A percentile compares a stretch with the other conserved stretches of the same genome.
phyloP scores from a whole-genome alignment of 2,329 filamentous ascomycete species.

The Aureobasidium melanogenum region DNA sequence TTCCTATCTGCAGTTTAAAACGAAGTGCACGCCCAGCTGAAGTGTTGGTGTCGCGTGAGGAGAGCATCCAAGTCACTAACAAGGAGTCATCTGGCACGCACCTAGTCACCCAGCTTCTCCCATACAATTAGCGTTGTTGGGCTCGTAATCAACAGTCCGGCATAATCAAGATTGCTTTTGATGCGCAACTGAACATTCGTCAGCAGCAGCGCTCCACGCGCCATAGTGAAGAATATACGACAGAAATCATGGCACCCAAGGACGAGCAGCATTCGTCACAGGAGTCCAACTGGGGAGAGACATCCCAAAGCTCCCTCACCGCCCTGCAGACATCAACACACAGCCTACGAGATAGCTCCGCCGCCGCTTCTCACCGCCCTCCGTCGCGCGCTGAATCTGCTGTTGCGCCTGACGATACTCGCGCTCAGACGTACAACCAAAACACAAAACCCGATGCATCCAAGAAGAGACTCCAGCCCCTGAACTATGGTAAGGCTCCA shows the following conservation, averaged over 20 bases:
- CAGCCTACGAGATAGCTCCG: neutral
- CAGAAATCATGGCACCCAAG: neutral
- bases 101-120: neutral
- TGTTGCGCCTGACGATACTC: constrained; percentile 1
- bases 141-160: neutral
- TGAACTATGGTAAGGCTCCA: neutral
- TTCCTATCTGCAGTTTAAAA: neutral
- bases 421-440: neutral
- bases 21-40: neutral
- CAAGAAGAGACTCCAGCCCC: neutral
- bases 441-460: neutral
- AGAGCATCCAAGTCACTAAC: neutral
- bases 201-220: constrained; percentile 4
- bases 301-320: constrained; percentile 8
- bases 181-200: neutral
- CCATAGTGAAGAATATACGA: neutral
- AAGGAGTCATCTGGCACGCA: neutral
- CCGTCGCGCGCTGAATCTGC: neutral
- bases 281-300: neutral
- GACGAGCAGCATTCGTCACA: constrained; percentile 1
- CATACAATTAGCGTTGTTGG: constrained; percentile 8
- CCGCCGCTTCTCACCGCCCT: neutral
- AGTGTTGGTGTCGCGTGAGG: neutral
- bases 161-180: neutral
- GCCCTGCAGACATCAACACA: neutral